Conservation (phyloP, 495 filamentous ascomycete genomes). For the Penicillium coprophilum region DNA sequence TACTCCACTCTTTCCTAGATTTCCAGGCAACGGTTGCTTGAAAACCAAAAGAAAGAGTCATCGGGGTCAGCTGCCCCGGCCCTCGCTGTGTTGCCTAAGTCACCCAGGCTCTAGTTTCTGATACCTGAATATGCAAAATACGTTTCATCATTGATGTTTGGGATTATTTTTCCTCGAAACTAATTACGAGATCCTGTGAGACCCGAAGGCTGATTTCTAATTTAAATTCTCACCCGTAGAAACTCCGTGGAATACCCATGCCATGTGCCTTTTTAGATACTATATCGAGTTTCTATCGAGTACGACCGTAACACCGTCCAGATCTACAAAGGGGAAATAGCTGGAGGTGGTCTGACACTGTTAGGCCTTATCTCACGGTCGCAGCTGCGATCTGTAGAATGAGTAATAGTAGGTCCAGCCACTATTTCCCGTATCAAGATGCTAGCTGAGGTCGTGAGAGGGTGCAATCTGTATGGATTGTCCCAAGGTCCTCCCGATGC, state of each 20-base stretch:
- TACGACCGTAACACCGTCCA: not conserved
- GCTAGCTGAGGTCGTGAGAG: not conserved
- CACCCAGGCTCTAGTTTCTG: constrained; percentile 7
- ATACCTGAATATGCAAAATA: not conserved
- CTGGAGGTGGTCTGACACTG: not conserved
- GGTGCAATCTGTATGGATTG: not conserved
- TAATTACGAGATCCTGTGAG: constrained; percentile 6
- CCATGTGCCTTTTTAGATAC: constrained; percentile 3
- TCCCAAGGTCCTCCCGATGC: not conserved
- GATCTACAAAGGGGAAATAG: not conserved
- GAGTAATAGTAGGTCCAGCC: not conserved
- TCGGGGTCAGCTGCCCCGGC: constrained; percentile 15
- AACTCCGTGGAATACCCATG: not conserved
- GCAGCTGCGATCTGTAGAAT: constrained; percentile 3
- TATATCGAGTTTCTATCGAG: constrained; percentile 1
- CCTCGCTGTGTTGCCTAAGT: constrained; percentile 26
- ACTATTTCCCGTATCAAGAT: not conserved
- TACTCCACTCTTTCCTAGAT: constrained; percentile 7
- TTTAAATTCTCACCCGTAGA: not conserved
- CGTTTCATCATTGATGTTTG: constrained; percentile 5
- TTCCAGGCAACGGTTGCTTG: constrained; percentile 16
- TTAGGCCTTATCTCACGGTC: constrained; percentile 1
- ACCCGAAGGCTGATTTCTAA: constrained; percentile 13
- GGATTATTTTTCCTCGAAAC: not conserved
- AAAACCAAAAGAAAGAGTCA: constrained; percentile 22